Conservation (phyloP, 345 rosid genomes). For the Eutrema heterophyllum region DNA sequence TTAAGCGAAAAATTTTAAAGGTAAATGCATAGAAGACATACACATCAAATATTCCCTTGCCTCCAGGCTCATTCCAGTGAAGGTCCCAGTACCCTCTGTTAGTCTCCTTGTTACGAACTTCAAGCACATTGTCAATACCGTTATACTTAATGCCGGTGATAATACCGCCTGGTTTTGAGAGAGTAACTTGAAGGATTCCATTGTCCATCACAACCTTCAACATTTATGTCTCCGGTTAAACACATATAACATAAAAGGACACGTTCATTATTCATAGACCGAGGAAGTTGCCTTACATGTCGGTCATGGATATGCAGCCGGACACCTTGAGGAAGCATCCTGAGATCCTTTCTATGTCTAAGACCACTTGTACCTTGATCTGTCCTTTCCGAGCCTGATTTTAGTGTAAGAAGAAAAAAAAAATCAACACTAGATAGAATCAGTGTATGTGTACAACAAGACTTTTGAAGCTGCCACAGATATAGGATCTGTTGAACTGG, state of each 20-base stretch:
- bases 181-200: slow-evolving; percentile 61
- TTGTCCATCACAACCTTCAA: slow-evolving; percentile 67
- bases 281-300: slow-evolving; percentile 37
- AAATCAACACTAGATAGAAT: background rate
- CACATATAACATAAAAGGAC: background rate
- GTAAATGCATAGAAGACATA: slow-evolving; percentile 37
- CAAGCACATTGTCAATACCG: slow-evolving; percentile 72
- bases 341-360: slow-evolving; percentile 16
- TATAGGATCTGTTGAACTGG: slow-evolving; percentile 27
- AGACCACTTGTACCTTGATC: slow-evolving; percentile 30
- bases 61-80: slow-evolving; percentile 70
- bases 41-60: slow-evolving; percentile 84
- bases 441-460: background rate
- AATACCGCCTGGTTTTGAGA: slow-evolving; percentile 68
- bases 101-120: slow-evolving; percentile 64
- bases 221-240: slow-evolving; percentile 2
- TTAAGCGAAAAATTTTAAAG: background rate
- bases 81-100: slow-evolving; percentile 94
- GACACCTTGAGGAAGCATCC: slow-evolving; percentile 46
- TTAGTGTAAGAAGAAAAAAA: background rate
- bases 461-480: background rate
- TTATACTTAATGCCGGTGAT: slow-evolving; percentile 55
- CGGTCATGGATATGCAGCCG: slow-evolving; percentile 49
- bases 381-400: slow-evolving; percentile 25
- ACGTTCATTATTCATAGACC: background rate